These are phyloP conservation scores for Smallanthus sonchifolius DNA, from an alignment of 129 eudicot genomes.

Conservation along the genomic window DNA sequence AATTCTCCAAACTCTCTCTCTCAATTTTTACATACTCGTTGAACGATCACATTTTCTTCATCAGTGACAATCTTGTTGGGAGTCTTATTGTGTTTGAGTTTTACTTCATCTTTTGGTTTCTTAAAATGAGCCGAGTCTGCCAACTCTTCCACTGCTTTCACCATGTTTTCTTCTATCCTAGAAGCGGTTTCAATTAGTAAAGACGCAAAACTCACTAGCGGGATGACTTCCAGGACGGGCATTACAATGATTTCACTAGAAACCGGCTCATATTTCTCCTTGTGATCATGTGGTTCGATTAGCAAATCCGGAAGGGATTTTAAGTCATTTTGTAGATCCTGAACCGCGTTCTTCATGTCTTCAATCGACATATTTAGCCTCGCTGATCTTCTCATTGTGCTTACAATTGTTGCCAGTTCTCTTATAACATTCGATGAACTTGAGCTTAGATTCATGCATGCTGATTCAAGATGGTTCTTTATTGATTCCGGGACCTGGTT, in stretches of 20 bases:
- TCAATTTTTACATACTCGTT: constrained; percentile 18
- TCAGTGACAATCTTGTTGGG: constrained; percentile 8
- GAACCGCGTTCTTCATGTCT: constrained; percentile 46
- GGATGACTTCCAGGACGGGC: constrained; percentile 44
- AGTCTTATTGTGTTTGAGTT: constrained; percentile 15
- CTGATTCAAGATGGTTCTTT: constrained; percentile 36
- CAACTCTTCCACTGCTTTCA: constrained; percentile 53
- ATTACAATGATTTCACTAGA: constrained; percentile 3
- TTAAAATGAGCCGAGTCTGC: constrained; percentile 46
- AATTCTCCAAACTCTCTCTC: too few species aligned
- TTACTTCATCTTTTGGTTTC: constrained; percentile 27
- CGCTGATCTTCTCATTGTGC: constrained; percentile 48
- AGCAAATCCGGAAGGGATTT: constrained; percentile 37
- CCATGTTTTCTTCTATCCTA: constrained; percentile 50
- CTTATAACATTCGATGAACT: constrained; percentile 32
- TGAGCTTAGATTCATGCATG: constrained; percentile 47
- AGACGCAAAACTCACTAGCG: constrained; percentile 55
- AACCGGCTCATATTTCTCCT: constrained; percentile 16
- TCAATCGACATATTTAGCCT: constrained; percentile 29
- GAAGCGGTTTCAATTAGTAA: constrained; percentile 49
- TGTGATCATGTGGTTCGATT: constrained; percentile 9
- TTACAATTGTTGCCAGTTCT: constrained; percentile 42
- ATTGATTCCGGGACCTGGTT: constrained; percentile 44
- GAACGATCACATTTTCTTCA: constrained; percentile 24
- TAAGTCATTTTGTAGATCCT: constrained; percentile 38